Conservation (phyloP, 2,329 filamentous ascomycete species). For the Paracoccidioides brasiliensis region DNA sequence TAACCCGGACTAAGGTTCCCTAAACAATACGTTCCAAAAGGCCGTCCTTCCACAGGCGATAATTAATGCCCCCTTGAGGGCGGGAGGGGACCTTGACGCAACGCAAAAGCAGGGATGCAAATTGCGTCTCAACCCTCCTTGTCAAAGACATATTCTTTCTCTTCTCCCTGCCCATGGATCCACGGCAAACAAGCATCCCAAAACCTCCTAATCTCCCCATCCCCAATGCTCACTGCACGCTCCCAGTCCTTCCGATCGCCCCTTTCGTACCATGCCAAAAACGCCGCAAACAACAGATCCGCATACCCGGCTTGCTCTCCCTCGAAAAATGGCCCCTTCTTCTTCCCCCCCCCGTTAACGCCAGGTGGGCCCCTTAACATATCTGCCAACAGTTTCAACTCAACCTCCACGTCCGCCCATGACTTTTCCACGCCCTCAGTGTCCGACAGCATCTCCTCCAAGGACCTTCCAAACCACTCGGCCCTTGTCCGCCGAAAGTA, state of each 20-base stretch:
- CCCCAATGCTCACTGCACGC: slow-evolving; percentile 3
- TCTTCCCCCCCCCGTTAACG: not conserved
- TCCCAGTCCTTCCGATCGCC: slow-evolving; percentile 5
- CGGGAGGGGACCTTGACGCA: no score
- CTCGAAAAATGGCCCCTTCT: slow-evolving; percentile 10
- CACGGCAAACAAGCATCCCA: slow-evolving; percentile 8
- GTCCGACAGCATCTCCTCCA: slow-evolving; percentile 21
- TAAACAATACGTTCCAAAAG: no score
- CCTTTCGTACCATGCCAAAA: slow-evolving; percentile 8
- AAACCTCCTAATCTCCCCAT: slow-evolving; percentile 7
- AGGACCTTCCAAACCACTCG: slow-evolving; percentile 17
- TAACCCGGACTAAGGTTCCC: no score
- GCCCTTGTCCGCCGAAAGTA: slow-evolving; percentile 29
- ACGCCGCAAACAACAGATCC: slow-evolving; percentile 7
- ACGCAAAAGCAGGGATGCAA: no score
- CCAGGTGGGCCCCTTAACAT: slow-evolving; percentile 14
- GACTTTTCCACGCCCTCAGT: slow-evolving; percentile 4
- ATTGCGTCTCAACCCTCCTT: not conserved
- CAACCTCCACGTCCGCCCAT: slow-evolving; percentile 14
- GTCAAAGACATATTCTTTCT: slow-evolving; percentile 1
- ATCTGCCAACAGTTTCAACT: slow-evolving; percentile 16
- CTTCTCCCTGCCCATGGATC: slow-evolving; percentile 8
- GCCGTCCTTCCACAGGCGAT: no score
- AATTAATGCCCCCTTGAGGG: no score
- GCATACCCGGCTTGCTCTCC: slow-evolving; percentile 9